Percentiles rank a stretch among this genome's conserved stretches.
phyloP scores from a whole-genome alignment of 192 early-diverging fungal species.

The Coemansia sp. region DNA sequence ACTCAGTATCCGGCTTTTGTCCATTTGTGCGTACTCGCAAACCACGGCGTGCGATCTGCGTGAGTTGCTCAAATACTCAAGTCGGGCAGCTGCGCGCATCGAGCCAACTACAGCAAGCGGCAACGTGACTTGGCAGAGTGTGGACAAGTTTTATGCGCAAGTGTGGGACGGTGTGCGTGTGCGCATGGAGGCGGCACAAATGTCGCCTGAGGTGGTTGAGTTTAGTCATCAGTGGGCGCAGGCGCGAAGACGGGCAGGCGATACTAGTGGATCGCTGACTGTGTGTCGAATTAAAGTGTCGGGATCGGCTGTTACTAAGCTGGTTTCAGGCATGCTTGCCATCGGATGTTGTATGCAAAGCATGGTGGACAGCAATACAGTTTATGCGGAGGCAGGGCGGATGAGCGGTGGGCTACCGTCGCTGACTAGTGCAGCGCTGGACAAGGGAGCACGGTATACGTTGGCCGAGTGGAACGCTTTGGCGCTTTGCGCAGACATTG shows the following conservation, averaged over 20 bases:
- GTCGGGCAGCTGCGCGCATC: slow-evolving; percentile 6
- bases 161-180: slow-evolving; percentile 6
- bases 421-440: slow-evolving; percentile 9
- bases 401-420: neutral
- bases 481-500: slow-evolving; percentile 33
- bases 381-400: neutral
- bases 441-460: slow-evolving; percentile 18
- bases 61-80: slow-evolving; percentile 36
- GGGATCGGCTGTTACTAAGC: neutral
- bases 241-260: neutral
- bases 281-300: slow-evolving; percentile 6
- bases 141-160: slow-evolving; percentile 20
- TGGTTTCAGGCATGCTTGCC: slow-evolving; percentile 10
- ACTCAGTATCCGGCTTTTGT: slow-evolving; percentile 27
- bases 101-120: neutral
- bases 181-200: neutral
- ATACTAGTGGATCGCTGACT: slow-evolving; percentile 3
- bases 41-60: slow-evolving; percentile 32
- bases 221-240: slow-evolving; percentile 19
- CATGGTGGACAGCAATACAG: neutral
- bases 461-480: slow-evolving; percentile 44
- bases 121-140: neutral
- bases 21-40: slow-evolving; percentile 25
- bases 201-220: slow-evolving; percentile 41
- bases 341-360: slow-evolving; percentile 3